Evolutionary conservation across 345 rosid species (phyloP), one percentile per base, ranked within the genome.

Genomic region (Bruguiera sexangula): DNA sequence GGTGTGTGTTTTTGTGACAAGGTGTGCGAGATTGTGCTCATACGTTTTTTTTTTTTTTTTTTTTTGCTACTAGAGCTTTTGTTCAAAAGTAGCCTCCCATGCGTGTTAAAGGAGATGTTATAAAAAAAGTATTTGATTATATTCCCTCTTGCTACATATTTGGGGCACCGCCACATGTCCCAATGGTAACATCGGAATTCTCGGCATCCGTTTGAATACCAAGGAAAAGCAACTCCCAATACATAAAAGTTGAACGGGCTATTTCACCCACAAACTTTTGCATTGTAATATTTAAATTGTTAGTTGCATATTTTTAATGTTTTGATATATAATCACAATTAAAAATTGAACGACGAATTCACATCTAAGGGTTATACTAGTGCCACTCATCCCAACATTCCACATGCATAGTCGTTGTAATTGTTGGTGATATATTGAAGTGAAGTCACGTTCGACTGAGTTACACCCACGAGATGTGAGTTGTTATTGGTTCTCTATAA

Each of bases 151-250:
- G 52, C 29, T 66, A 32, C 51, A 8, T 54, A 66, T 34, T 65
- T 59, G 69, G 87, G 87, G 85, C 68, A 39, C 66, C 65, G 83
- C 80, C 87, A 77, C 73, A 75, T 63, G 80, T 81, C 71, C 74
- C 69, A n/a, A 53, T 26, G 8, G 27, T 60, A 8, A 60, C 29
- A 37, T 60, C 22, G 13, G 19, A 20, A 6, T 60, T 50, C 29
- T 6, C 50, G 16, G 5, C 50, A 43, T 43, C 50, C 16, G 19
- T 43, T 43, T 2, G 50, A 43, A 11, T 48, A 7, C n/a, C 50
- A 19, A 15, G 7, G 46, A 67, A 34, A 7, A 19, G 26, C 15
- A 34, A 68, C 59, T 24, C 37, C 24, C 21, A 18, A 43, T 43
- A 11, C 37, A 34, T 7, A 7, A 34, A 34, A 7, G 37, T 34